phyloP scores from a whole-genome alignment of 2,329 filamentous ascomycete genomes.

The Aspergillus neoniger region DNA sequence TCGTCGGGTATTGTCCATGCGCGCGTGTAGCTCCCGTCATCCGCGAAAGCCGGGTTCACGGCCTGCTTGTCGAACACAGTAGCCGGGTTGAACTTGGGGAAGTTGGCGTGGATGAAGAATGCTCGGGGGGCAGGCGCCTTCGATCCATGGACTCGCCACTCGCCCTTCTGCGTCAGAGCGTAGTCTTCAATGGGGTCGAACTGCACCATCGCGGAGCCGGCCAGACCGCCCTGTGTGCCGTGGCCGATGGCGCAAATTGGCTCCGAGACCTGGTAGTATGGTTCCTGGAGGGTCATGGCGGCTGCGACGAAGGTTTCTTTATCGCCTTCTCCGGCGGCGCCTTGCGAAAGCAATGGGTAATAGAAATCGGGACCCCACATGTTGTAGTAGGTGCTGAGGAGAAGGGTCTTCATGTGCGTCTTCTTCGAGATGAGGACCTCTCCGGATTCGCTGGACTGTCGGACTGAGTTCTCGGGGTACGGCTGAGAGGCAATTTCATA shows the following conservation, averaged over 20 bases:
- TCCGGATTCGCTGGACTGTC: conserved; percentile 46
- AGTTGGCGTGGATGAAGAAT: conserved; percentile 45
- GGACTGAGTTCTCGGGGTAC: conserved; percentile 23
- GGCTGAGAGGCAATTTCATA: conserved; percentile 40
- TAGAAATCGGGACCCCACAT: conserved; percentile 49
- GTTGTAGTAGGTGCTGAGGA: conserved; percentile 55
- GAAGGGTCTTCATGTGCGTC: conserved; percentile 44
- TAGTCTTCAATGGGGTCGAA: conserved; percentile 40
- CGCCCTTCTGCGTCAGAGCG: conserved; percentile 26
- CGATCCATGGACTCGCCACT: conserved; percentile 30
- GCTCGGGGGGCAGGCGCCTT: conserved; percentile 32
- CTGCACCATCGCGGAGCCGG: conserved; percentile 43
- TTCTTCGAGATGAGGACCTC: conserved; percentile 50
- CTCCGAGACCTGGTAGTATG: conserved; percentile 47
- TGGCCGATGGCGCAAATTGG: conserved; percentile 38
- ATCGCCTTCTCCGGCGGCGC: conserved; percentile 52
- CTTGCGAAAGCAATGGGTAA: conserved; percentile 50
- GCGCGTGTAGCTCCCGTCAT: conserved; percentile 36
- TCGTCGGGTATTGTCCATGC: conserved; percentile 36
- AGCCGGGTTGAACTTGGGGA: conserved; percentile 44
- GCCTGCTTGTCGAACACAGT: conserved; percentile 36
- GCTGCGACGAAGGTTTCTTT: conserved; percentile 55
- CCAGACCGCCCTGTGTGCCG: conserved; percentile 29
- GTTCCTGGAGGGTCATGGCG: conserved; percentile 41
- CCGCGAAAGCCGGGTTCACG: conserved; percentile 32